Evolutionary conservation across 805 yeast species (phyloP).

Genomic region (Kodamaea restingae): DNA sequence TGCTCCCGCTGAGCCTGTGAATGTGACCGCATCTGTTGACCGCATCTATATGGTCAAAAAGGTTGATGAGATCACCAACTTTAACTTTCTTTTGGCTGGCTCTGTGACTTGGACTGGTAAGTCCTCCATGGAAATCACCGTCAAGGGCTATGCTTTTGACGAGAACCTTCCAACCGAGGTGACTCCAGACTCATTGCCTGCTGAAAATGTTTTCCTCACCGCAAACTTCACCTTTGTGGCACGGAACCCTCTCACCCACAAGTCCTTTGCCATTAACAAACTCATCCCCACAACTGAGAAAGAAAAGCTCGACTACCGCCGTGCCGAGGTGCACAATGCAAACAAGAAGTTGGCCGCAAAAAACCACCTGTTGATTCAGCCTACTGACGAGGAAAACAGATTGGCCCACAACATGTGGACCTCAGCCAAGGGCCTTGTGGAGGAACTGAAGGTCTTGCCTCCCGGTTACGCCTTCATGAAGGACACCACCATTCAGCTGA

Average conservation of each 20-base stretch:
- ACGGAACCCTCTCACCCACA: constrained; percentile 88
- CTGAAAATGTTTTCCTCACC: constrained; percentile 69
- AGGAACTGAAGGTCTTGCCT: constrained; percentile 37
- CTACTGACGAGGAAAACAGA: constrained; percentile 65
- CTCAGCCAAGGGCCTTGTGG: constrained; percentile 31
- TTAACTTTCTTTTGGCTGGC: constrained; percentile 83
- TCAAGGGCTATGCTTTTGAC: constrained; percentile 77
- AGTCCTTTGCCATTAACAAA: constrained; percentile 80
- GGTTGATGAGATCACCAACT: constrained; percentile 69
- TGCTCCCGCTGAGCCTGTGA: constrained; percentile 92
- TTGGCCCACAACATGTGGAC: constrained; percentile 78
- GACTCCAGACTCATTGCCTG: constrained; percentile 54
- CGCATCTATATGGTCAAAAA: constrained; percentile 82
- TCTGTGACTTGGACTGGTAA: constrained; percentile 91
- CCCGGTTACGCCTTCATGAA: constrained; percentile 59
- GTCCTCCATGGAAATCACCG: constrained; percentile 92
- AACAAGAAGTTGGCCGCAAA: constrained; percentile 78
- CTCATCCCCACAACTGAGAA: constrained; percentile 68
- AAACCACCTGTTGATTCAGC: constrained; percentile 55
- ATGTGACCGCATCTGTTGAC: constrained; percentile 94
- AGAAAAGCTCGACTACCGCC: constrained; percentile 79
- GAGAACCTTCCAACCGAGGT: constrained; percentile 50
- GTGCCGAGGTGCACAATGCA: constrained; percentile 88
- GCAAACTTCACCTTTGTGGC: constrained; percentile 96
- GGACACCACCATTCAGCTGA: constrained; percentile 66